Percentiles rank a stretch among this genome's conserved stretches.
Conservation (phyloP, 179 eudicot genomes). For the Spinacia oleracea region DNA sequence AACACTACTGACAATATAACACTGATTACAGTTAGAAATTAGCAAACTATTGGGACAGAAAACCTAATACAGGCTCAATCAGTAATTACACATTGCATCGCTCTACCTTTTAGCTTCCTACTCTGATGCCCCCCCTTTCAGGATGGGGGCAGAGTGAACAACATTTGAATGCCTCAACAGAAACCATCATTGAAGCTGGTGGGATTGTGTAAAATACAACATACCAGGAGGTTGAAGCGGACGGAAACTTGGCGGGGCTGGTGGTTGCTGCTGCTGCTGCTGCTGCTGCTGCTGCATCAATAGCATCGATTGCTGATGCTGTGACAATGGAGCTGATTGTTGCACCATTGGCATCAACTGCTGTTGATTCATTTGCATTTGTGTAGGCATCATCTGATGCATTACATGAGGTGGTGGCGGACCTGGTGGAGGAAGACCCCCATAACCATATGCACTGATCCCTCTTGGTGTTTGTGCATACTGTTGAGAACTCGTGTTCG, state of each 20-base stretch:
- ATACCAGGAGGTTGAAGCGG: slow-evolving; percentile 68
- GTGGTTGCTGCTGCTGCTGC: slow-evolving; percentile 55
- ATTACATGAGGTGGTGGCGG: slow-evolving; percentile 49
- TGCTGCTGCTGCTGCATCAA: slow-evolving; percentile 51
- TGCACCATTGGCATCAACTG: slow-evolving; percentile 43
- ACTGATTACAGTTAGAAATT: slow-evolving; percentile 11
- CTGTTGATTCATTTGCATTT: slow-evolving; percentile 43
- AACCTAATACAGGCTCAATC: slow-evolving; percentile 14
- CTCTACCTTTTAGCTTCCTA: slow-evolving; percentile 6
- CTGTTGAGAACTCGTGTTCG: slow-evolving; percentile 49
- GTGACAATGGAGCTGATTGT: slow-evolving; percentile 37
- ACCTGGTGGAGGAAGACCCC: slow-evolving; percentile 44
- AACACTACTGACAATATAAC: background rate
- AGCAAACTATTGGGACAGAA: slow-evolving; percentile 10
- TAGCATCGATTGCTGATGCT: slow-evolving; percentile 39
- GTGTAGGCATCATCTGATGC: slow-evolving; percentile 53
- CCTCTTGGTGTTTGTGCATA: slow-evolving; percentile 59
- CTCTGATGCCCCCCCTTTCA: slow-evolving; percentile 10
- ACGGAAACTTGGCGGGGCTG: slow-evolving; percentile 57
- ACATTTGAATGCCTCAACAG: slow-evolving; percentile 6
- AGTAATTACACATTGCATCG: slow-evolving; percentile 26
- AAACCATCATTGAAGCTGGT: slow-evolving; percentile 49
- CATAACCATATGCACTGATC: slow-evolving; percentile 51
- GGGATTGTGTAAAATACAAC: slow-evolving; percentile 61
- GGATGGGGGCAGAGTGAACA: background rate